Base-by-base conservation (phyloP, 2,329 filamentous ascomycete genomes). In the Arthrobotrys megalospora region DNA sequence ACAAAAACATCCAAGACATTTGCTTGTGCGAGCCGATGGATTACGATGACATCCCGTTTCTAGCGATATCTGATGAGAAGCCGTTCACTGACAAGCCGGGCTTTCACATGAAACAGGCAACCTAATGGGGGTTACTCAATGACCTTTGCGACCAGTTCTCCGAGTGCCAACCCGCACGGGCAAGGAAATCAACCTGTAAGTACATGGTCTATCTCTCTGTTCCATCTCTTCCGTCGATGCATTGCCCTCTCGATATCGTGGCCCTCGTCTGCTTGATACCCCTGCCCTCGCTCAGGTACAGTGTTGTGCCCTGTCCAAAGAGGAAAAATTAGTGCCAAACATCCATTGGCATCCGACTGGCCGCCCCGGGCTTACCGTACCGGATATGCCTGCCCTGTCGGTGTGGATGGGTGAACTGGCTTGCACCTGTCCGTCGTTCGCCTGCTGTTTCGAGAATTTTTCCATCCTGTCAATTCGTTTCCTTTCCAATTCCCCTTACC, bases 151-250 rank as follows among this genome's bases (percentile, higher is more conserved):
- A 90, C 89, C 80, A 89, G 89, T 80, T 90, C 90, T 53, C 89
- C 90, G 58, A 89, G 90, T 78, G 89, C 89, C 47, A 91, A 90
- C 47, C 84, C 83, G 53, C 90, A 89, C 80, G 90, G 90, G 66
- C 89, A 90, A 83, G 88, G 88, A 80, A 87, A 87, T 81, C 87
- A 87, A 80, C 88, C 88, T 83, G 88, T 90, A 87, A 86, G 88
- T 86, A 80, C 38, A 32, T 28, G 5, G 24, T 28, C 81, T 71
- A 58, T 76, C 63, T 79, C 65, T 75, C 64, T 77, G 81, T 70
- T 81, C 81, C 82, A 81, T 80, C 79, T 81, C 71, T 64, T 75
- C 80, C 79, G 75, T 72, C 68, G 58, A 75, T 79, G 80, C 80
- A 78, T 80, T 77, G 80, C 75, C 75, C 32, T 76, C 34, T 52